Evolutionary conservation across 768 basidiomycete genomes (phyloP).

Genomic region (Suillus americanus): DNA sequence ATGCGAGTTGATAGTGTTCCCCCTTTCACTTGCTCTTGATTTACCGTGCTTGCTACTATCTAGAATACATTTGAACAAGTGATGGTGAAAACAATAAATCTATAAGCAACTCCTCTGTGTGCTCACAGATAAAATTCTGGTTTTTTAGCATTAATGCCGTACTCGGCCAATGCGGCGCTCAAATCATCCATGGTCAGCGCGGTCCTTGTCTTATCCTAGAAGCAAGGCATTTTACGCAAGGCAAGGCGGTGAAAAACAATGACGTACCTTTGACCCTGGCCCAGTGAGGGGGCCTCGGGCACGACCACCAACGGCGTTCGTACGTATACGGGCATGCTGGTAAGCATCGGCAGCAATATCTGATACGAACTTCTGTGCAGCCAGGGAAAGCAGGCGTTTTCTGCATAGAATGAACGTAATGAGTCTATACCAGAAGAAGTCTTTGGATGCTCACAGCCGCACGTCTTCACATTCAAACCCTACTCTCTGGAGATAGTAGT

Average conservation of each 20-base stretch:
- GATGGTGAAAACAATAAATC: background rate
- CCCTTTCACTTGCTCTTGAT: background rate
- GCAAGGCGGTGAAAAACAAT: background rate
- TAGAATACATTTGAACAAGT: background rate
- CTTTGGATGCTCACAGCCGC: slow-evolving; percentile 68
- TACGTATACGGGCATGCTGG: slow-evolving; percentile 95
- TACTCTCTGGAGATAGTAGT: slow-evolving; percentile 93
- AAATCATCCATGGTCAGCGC: slow-evolving; percentile 98
- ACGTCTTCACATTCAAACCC: slow-evolving; percentile 96
- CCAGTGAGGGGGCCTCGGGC: slow-evolving; percentile 56
- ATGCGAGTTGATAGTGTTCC: background rate
- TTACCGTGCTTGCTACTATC: background rate
- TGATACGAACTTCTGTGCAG: slow-evolving; percentile 96
- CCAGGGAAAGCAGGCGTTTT: slow-evolving; percentile 91
- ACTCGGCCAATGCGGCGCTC: slow-evolving; percentile 89
- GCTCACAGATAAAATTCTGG: slow-evolving; percentile 87
- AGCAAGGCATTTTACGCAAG: slow-evolving; percentile 4
- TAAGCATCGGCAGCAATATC: slow-evolving; percentile 97
- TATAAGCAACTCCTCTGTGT: background rate
- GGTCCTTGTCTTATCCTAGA: slow-evolving; percentile 86
- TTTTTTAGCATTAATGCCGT: slow-evolving; percentile 91
- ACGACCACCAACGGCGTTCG: slow-evolving; percentile 78
- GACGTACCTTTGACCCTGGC: slow-evolving; percentile 62
- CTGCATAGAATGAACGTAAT: slow-evolving; percentile 38
- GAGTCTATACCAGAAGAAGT: slow-evolving; percentile 5